Percentiles rank a stretch among this genome's conserved stretches.
Conservation (phyloP, 352 stramenopile species). For the Pythium monospermum region DNA sequence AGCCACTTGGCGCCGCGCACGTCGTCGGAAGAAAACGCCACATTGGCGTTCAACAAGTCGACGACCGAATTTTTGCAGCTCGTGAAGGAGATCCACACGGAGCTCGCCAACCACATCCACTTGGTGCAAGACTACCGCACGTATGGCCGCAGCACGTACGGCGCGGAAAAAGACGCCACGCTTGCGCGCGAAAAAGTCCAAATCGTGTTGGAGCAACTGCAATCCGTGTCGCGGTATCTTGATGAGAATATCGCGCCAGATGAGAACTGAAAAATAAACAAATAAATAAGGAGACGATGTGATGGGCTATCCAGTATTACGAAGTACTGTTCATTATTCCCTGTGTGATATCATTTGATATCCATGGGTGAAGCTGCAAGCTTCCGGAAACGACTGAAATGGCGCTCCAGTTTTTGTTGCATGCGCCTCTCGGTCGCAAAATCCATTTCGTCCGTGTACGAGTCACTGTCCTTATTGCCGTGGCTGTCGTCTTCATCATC, state of each 20-base stretch:
- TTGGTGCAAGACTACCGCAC: conserved; percentile 82
- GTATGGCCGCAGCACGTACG: conserved; percentile 80
- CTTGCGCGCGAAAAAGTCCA: conserved; percentile 75
- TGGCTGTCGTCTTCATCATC: conserved; percentile 19
- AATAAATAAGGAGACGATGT: no score
- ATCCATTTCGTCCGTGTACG: conserved; percentile 16
- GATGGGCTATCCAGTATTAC: no score
- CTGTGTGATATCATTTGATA: no score
- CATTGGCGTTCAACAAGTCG: conserved; percentile 65
- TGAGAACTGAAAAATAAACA: conserved; percentile 32
- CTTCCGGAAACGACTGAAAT: conserved; percentile 49
- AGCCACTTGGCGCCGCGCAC: conserved; percentile 55
- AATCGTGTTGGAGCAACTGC: conserved; percentile 73
- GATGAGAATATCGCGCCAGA: conserved; percentile 69
- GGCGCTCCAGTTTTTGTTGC: conserved; percentile 40
- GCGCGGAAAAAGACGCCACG: conserved; percentile 75
- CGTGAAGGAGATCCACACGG: conserved; percentile 80
- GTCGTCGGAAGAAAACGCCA: conserved; percentile 61
- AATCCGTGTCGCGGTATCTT: conserved; percentile 67
- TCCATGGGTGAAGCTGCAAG: background rate
- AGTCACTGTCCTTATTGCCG: background rate
- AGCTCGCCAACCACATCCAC: conserved; percentile 80
- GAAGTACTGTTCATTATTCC: no score
- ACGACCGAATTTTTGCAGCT: conserved; percentile 85
- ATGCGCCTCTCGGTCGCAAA: conserved; percentile 33